Evolutionary conservation across 2,329 filamentous ascomycete genomes (phyloP), one percentile per base, ranked within the genome.

Genomic region (Lomentospora prolificans): DNA sequence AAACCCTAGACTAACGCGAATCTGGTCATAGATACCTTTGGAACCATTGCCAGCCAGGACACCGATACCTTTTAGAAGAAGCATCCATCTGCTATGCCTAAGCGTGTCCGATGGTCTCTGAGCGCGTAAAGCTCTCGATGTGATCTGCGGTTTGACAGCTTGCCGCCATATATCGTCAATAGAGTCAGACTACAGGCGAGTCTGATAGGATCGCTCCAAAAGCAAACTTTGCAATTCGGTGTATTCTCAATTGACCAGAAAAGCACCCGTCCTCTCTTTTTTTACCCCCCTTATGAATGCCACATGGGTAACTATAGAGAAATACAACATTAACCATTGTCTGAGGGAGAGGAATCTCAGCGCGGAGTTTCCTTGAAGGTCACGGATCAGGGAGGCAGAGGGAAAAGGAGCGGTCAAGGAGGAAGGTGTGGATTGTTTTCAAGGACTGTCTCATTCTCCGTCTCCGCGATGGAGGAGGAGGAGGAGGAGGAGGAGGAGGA

Each of bases 61-160:
- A 76, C 74, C 30, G 77, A 80, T 62, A 79, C 75, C 51, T 80
- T 79, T 63, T 80, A 74, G 70, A 55, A 31, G 24, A 55, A 33
- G 53, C 44, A 10, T 25, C 6, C 44, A 25, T 22, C 22, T 22
- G 44, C 19, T 25, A 25, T 19, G 12, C 44, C 44, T 48, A 22
- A 19, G 22, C 44, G 22, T 48, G 44, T 48, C 6, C 44, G 44
- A 25, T 48, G 44, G 44, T 48, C 44, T 48, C 44, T 22, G 14
- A 25, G 22, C 24, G 44, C 24, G 10, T 48, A 10, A 48, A 48
- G 5, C 24, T 22, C 44, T 17, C 17, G 44, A 17, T 25, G 10
- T 12, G 22, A 14, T 4, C 44, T 10, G 44, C 17, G 12, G 44
- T 48, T n/a, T 48, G 24, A 22, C 17, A 48, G 12, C 17, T 25